These are phyloP conservation scores for Dioszegia hungarica DNA, from an alignment of 768 basidiomycete genomes.

Conservation along the genomic window DNA sequence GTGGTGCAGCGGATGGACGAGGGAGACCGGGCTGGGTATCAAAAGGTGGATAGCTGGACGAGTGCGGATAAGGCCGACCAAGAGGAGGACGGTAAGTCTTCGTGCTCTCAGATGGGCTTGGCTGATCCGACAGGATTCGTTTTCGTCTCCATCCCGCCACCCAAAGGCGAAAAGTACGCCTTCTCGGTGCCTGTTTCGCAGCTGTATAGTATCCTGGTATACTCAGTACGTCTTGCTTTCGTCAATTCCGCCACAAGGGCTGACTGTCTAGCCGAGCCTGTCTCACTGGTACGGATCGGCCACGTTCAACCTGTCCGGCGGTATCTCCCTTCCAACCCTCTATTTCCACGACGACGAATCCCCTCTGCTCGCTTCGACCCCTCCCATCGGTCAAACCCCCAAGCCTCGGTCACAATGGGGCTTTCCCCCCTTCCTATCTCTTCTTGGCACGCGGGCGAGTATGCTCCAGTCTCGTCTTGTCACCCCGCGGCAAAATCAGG, in stretches of 20 bases:
- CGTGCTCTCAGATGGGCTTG: neutral
- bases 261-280: slow-evolving; percentile 27
- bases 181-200: slow-evolving; percentile 89
- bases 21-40: slow-evolving; percentile 84
- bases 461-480: slow-evolving; percentile 73
- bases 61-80: slow-evolving; percentile 15
- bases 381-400: slow-evolving; percentile 3
- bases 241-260: neutral
- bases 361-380: slow-evolving; percentile 45
- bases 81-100: slow-evolving; percentile 29
- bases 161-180: slow-evolving; percentile 82
- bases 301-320: slow-evolving; percentile 62
- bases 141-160: slow-evolving; percentile 75
- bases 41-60: slow-evolving; percentile 61
- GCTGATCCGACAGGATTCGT: slow-evolving; percentile 60
- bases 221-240: slow-evolving; percentile 65
- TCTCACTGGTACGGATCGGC: slow-evolving; percentile 40
- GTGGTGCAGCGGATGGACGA: slow-evolving; percentile 75
- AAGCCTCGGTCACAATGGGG: slow-evolving; percentile 58
- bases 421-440: slow-evolving; percentile 75
- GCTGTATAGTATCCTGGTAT: slow-evolving; percentile 81
- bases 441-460: slow-evolving; percentile 70
- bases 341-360: slow-evolving; percentile 98
- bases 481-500: slow-evolving; percentile 43
- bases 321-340: slow-evolving; percentile 69